Conservation (phyloP, 345 rosid genomes). For the Angophora floribunda region DNA sequence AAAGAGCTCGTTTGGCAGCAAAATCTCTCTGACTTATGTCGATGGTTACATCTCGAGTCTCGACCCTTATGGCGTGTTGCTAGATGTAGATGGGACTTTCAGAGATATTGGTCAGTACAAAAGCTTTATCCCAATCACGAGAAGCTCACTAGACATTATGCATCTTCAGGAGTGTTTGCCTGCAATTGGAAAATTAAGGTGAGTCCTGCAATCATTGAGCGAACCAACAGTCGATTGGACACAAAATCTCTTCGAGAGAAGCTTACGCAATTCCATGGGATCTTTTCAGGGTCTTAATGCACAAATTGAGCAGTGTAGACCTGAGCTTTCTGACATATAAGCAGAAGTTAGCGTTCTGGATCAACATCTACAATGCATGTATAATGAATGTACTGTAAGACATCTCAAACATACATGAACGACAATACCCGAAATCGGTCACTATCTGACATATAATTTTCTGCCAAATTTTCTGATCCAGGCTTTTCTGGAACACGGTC, state of each 20-base stretch:
- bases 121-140: conserved; percentile 61
- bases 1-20: conserved; percentile 21
- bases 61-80: conserved; percentile 59
- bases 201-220: not conserved
- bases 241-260: not conserved
- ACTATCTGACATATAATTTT: not conserved
- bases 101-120: conserved; percentile 80
- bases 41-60: conserved; percentile 32
- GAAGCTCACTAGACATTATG: conserved; percentile 37
- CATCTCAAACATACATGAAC: conserved; percentile 3
- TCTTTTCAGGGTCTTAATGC: conserved; percentile 50
- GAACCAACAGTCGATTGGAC: not conserved
- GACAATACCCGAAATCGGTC: not conserved
- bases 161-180: conserved; percentile 28
- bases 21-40: conserved; percentile 9
- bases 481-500: conserved; percentile 89
- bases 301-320: conserved; percentile 50
- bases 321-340: conserved; percentile 67
- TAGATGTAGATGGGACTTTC: conserved; percentile 35
- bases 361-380: conserved; percentile 82
- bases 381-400: conserved; percentile 86
- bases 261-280: not conserved
- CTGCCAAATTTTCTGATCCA: conserved; percentile 3
- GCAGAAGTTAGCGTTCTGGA: conserved; percentile 96
- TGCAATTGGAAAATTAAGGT: conserved; percentile 52